Percentiles rank a stretch among this genome's conserved stretches.
Conservation (phyloP, 371 early-diverging fungal genomes). For the Nematocida ironsii region DNA sequence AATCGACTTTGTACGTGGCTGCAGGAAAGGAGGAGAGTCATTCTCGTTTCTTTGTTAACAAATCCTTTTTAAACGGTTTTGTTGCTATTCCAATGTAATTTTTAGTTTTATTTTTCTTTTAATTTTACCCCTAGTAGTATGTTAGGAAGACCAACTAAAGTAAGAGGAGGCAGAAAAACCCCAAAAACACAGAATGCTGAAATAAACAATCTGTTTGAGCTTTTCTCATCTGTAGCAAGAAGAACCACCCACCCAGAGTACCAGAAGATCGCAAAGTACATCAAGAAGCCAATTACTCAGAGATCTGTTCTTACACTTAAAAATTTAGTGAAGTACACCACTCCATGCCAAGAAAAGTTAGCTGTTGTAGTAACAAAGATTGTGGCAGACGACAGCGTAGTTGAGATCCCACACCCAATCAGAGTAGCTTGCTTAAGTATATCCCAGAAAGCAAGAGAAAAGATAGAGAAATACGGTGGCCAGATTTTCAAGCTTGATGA, state of each 20-base stretch:
- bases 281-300: constrained; percentile 52
- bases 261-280: constrained; percentile 36
- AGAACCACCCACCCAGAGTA: constrained; percentile 48
- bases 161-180: constrained; percentile 56
- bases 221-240: constrained; percentile 44
- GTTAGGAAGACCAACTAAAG: constrained; percentile 32
- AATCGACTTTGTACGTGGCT: constrained; percentile 12
- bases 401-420: constrained; percentile 64
- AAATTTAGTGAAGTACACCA: constrained; percentile 58
- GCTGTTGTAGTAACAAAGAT: constrained; percentile 69
- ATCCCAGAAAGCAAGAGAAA: constrained; percentile 63
- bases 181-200: constrained; percentile 51
- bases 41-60: constrained; percentile 37
- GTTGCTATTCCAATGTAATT: background rate
- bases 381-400: constrained; percentile 68
- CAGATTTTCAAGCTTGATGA: constrained; percentile 68
- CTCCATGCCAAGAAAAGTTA: constrained; percentile 59
- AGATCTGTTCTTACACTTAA: constrained; percentile 40
- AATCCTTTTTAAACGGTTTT: constrained; percentile 11
- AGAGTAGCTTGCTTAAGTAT: constrained; percentile 67
- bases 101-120: constrained; percentile 45
- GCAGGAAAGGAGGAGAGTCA: constrained; percentile 53
- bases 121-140: constrained; percentile 30
- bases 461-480: constrained; percentile 69
- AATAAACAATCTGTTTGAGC: constrained; percentile 35